Evolutionary conservation across 176 grass and related monocot genomes (phyloP), one percentile per base, ranked within the genome.

Genomic region (Oropetium thomaeum): DNA sequence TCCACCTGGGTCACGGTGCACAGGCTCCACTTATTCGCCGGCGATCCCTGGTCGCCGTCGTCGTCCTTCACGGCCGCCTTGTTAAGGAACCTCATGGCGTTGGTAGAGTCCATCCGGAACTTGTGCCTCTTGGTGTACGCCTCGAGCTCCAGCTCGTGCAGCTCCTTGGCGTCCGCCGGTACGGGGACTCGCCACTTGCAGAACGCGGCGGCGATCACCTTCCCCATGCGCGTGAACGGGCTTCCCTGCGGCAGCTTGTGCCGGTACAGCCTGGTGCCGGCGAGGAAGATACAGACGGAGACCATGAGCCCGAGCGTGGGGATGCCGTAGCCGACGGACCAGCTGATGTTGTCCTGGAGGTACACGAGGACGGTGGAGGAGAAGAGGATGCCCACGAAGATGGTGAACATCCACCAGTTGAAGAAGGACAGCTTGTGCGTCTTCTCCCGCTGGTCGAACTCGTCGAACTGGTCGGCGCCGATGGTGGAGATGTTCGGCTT

Each of bases 401-500:
- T 76, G 70, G 83, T 91, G 82, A 87, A 82, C 84, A 93, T 92
- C 95, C 91, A 98, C 95, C 95, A 98, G 64, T 92, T 98, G 86
- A 98, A 98, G 65, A 98, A 98, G 54, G 91, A 98, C 25, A 87
- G 89, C 78, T 94, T 97, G 5, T 87, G 86, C 60, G 70, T 70
- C 57, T 67, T 83, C 79, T 97, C 95, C 51, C 76, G 72, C n/a
- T 86, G 78, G 87, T 93, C 42, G 32, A 89, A 91, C 49, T 87
- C 91, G 66, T 97, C 95, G 54, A 98, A 98, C 82, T 94, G 95
- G 84, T 94, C 90, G 4, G 95, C 95, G 34, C 91, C 95, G 16
- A 98, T 91, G 49, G 95, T 98, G 1, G 91, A 94, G 78, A 98
- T 89, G 81, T 98, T 98, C 5, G 91, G 88, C 74, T 98, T 98